Evolutionary conservation across 2,329 filamentous ascomycete genomes (phyloP).

Genomic region (Penicillium digitatum): DNA sequence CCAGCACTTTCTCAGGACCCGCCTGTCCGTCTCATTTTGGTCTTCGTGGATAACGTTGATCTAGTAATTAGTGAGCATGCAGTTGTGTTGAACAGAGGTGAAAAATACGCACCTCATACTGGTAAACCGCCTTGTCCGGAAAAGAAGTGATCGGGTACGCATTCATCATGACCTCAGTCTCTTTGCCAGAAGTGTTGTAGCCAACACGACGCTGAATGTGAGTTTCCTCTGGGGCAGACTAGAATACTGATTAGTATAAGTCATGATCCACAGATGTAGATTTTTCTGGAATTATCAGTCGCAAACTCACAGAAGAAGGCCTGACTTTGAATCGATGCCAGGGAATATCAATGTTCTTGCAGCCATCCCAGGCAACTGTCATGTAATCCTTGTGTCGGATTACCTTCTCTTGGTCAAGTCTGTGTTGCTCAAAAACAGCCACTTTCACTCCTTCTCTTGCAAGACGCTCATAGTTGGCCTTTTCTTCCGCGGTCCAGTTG

Average conservation of each 20-base stretch:
- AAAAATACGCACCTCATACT: constrained; percentile 71
- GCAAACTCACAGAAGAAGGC: background rate
- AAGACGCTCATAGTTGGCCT: background rate
- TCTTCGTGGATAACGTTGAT: constrained; percentile 61
- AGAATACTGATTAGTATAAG: background rate
- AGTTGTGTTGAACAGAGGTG: background rate
- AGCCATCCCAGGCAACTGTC: constrained; percentile 3
- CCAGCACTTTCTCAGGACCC: constrained; percentile 72
- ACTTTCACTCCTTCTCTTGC: background rate
- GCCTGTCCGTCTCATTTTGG: constrained; percentile 55
- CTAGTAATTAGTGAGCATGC: constrained; percentile 43
- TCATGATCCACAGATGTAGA: background rate
- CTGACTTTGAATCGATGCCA: constrained; percentile 6
- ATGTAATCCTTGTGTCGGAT: background rate
- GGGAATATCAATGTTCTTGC: constrained; percentile 8
- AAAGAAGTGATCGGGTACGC: constrained; percentile 65
- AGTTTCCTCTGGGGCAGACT: background rate
- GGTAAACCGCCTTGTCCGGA: constrained; percentile 62
- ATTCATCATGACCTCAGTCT: constrained; percentile 62
- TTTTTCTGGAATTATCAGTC: background rate
- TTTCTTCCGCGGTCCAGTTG: constrained; percentile 3
- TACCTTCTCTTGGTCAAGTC: background rate
- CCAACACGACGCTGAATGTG: constrained; percentile 4
- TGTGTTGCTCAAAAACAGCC: background rate
- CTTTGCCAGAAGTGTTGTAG: constrained; percentile 57